Percentiles rank a stretch among this genome's conserved stretches.
Conservation (phyloP, 1,139 yeast genomes). For the Yamadazyma sp. region DNA sequence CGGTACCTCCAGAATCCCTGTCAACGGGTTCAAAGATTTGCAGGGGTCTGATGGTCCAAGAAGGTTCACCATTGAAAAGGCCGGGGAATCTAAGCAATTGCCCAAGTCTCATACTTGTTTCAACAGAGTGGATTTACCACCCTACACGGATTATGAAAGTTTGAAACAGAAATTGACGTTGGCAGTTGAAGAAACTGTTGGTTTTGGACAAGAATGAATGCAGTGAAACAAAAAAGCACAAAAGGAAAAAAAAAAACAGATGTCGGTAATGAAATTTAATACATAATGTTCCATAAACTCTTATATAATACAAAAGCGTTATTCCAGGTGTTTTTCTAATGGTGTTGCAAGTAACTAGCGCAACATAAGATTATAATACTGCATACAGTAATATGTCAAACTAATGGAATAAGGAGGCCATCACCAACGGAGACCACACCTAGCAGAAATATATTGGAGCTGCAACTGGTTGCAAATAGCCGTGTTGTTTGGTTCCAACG, state of each 20-base stretch:
- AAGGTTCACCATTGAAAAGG: constrained; percentile 95
- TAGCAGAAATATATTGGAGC: no score
- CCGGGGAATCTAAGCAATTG: constrained; percentile 89
- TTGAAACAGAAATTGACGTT: constrained; percentile 78
- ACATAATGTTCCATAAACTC: not conserved
- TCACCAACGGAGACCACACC: no score
- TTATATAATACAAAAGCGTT: constrained; percentile 1
- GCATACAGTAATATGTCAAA: no score
- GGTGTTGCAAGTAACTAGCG: no score
- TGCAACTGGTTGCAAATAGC: no score
- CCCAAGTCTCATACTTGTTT: constrained; percentile 97
- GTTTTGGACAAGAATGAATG: constrained; percentile 87
- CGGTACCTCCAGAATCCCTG: constrained; percentile 98
- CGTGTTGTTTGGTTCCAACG: no score
- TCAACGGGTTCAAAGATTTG: constrained; percentile 95
- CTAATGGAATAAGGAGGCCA: no score
- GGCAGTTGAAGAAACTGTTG: constrained; percentile 93
- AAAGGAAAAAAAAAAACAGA: not conserved
- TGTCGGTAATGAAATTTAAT: constrained; percentile 1
- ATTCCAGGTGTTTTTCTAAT: not conserved
- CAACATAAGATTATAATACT: no score
- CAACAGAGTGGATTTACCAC: constrained; percentile 90
- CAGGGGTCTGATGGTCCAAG: constrained; percentile 99
- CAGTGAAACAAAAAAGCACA: no score
- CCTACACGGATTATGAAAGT: constrained; percentile 71